Conservation (phyloP, 768 basidiomycete species). For the Rhizopogon vinicolor region DNA sequence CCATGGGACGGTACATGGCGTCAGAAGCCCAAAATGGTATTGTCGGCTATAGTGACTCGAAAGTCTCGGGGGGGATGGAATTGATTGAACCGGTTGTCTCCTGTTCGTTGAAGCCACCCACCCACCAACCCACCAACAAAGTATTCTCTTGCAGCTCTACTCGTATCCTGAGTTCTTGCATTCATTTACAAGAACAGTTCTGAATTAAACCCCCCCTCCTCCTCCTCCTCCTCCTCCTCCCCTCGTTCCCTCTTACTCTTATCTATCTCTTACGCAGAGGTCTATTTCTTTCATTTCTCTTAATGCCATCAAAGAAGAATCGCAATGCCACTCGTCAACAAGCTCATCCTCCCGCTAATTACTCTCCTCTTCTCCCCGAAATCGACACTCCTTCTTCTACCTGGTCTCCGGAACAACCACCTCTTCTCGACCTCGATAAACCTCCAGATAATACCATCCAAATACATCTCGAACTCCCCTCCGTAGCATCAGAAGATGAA, state of each 20-base stretch:
- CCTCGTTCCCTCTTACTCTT: conserved; percentile 3
- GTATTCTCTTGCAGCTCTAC: background rate
- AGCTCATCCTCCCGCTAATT: conserved; percentile 12
- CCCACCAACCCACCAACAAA: no score
- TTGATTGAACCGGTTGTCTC: background rate
- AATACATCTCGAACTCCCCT: conserved; percentile 8
- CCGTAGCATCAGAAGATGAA: conserved; percentile 17
- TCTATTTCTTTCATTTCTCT: conserved; percentile 10
- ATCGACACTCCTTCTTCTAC: conserved; percentile 24
- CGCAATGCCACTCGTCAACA: conserved; percentile 19
- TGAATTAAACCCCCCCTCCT: no score
- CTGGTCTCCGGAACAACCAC: conserved; percentile 11
- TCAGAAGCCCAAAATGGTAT: background rate
- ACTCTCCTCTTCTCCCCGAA: conserved; percentile 26
- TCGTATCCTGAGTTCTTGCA: conserved; percentile 18
- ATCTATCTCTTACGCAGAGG: conserved; percentile 16
- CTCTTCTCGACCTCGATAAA: conserved; percentile 4
- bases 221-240: no score
- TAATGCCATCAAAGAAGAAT: conserved; percentile 26
- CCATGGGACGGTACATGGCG: background rate
- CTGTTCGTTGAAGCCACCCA: background rate
- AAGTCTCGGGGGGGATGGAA: background rate
- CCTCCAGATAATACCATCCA: conserved; percentile 6
- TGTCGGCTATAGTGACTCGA: background rate
- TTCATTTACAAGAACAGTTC: conserved; percentile 25